Evolutionary conservation across 768 basidiomycete species (phyloP).

Genomic region (Gelatoporia subvermispora): DNA sequence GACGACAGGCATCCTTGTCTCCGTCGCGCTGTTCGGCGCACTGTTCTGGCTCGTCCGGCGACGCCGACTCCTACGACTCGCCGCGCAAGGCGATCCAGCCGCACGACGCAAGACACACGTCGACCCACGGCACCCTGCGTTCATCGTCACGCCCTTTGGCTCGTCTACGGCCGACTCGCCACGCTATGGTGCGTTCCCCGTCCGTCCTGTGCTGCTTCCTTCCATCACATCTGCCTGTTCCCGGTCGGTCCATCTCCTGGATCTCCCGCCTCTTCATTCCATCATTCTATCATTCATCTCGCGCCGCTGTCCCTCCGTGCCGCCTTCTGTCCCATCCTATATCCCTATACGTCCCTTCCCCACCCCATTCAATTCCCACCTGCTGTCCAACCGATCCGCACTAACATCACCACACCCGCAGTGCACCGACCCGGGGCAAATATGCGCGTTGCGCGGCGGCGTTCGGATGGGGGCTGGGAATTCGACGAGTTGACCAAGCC

Average conservation of each 20-base stretch:
- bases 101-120: slow-evolving; percentile 6
- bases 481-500: slow-evolving; percentile 31
- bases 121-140: slow-evolving; percentile 15
- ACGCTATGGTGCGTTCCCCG: slow-evolving; percentile 11
- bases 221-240: neutral
- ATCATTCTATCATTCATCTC: neutral
- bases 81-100: neutral
- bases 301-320: no score
- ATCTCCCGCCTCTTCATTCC: no score
- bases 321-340: no score
- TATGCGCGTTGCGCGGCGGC: slow-evolving; percentile 54
- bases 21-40: slow-evolving; percentile 4
- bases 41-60: slow-evolving; percentile 10
- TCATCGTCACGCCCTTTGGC: slow-evolving; percentile 16
- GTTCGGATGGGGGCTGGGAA: slow-evolving; percentile 52
- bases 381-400: no score
- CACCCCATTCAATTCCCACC: no score
- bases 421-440: slow-evolving; percentile 48
- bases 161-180: slow-evolving; percentile 4
- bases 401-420: slow-evolving; percentile 12
- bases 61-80: neutral
- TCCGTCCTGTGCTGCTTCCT: neutral
- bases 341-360: no score
- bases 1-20: slow-evolving; percentile 7
- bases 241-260: no score